Evolutionary conservation across 192 early-diverging fungal genomes (phyloP).

Genomic region (Coemansia sp.): DNA sequence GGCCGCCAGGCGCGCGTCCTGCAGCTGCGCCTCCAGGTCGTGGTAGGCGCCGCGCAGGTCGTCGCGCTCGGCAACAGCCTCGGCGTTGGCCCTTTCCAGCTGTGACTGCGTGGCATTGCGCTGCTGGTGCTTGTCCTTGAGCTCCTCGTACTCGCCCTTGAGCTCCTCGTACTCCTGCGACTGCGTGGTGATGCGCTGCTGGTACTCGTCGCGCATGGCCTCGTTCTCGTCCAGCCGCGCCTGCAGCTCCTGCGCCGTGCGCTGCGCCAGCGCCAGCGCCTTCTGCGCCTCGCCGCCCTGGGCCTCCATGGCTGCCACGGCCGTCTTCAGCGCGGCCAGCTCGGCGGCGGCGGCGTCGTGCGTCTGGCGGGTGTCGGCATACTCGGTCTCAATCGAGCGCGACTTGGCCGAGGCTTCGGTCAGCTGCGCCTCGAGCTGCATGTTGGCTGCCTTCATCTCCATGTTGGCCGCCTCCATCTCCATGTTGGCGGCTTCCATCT

Average conservation of each 20-base stretch:
- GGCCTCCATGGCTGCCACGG: slow-evolving; percentile 14
- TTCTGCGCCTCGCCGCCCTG: slow-evolving; percentile 17
- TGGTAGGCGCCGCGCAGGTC: slow-evolving; percentile 69
- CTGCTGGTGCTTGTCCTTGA: slow-evolving; percentile 68
- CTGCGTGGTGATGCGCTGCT: slow-evolving; percentile 62
- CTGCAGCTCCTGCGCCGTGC: slow-evolving; percentile 65
- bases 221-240: slow-evolving; percentile 71
- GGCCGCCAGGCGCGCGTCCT: slow-evolving; percentile 73
- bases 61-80: slow-evolving; percentile 65
- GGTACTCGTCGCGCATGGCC: slow-evolving; percentile 51
- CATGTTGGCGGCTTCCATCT: slow-evolving; percentile 48
- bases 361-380: slow-evolving; percentile 26
- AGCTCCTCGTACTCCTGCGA: slow-evolving; percentile 66
- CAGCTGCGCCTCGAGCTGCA: slow-evolving; percentile 42
- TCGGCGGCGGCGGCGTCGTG: slow-evolving; percentile 36
- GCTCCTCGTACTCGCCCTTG: slow-evolving; percentile 65
- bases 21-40: slow-evolving; percentile 66
- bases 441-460: slow-evolving; percentile 48
- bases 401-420: slow-evolving; percentile 24
- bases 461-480: slow-evolving; percentile 19
- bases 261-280: slow-evolving; percentile 36
- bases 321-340: slow-evolving; percentile 21
- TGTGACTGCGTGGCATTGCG: slow-evolving; percentile 58
- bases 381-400: slow-evolving; percentile 34
- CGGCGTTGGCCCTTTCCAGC: slow-evolving; percentile 62